Conservation (phyloP, 23 red algal species). For the Cyanidium caldarium region DNA sequence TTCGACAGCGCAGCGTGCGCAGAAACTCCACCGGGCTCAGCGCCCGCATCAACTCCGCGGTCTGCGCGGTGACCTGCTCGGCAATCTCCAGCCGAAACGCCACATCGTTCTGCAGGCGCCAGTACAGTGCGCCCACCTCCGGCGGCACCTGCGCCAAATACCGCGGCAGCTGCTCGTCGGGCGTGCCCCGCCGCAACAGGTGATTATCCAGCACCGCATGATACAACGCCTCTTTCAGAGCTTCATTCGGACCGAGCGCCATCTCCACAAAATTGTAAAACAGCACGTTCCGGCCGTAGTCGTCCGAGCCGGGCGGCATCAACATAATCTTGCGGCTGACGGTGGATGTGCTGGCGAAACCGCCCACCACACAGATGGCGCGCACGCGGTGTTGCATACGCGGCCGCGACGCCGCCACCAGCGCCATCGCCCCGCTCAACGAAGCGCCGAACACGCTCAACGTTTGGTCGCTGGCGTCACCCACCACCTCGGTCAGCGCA, state of each 20-base stretch:
- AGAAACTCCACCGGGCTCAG: slow-evolving; percentile 5
- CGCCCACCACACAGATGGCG: not conserved
- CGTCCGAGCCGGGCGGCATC: not conserved
- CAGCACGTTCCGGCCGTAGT: slow-evolving; percentile 3
- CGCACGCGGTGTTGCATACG: not conserved
- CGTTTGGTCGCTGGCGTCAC: not conserved
- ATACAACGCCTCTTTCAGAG: slow-evolving; percentile 2
- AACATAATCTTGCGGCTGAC: not conserved
- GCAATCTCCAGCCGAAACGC: not conserved
- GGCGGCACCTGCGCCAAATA: not conserved
- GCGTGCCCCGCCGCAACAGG: not conserved
- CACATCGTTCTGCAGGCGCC: slow-evolving; percentile 4
- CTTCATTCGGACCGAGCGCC: not conserved
- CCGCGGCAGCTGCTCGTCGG: not conserved
- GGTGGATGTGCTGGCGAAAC: slow-evolving; percentile 1
- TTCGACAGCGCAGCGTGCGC: not conserved
- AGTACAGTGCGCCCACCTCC: not conserved
- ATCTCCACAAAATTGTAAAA: not conserved
- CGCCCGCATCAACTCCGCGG: not conserved
- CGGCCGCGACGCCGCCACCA: not conserved
- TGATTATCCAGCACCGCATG: not conserved
- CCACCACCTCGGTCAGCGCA: not conserved
- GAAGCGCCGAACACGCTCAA: not conserved
- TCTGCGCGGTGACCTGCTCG: not conserved
- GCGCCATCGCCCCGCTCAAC: not conserved